phyloP scores from a whole-genome alignment of 805 yeast species.

The Torulaspora maleeae region DNA sequence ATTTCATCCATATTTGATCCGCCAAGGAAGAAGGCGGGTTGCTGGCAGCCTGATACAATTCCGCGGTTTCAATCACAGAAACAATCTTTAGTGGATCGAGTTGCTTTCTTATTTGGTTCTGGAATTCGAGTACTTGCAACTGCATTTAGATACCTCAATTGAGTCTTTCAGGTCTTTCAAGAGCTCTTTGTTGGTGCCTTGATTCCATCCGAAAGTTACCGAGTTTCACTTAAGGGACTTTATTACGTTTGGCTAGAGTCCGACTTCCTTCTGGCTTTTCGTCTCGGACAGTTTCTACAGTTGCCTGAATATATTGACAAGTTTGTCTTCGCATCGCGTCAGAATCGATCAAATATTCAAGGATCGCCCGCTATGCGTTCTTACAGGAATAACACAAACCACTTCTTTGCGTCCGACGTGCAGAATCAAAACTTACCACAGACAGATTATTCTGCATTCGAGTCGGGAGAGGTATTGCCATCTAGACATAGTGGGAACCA shows the following conservation, averaged over 20 bases:
- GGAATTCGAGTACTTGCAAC: too few species aligned
- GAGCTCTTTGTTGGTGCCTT: too few species aligned
- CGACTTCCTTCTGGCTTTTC: too few species aligned
- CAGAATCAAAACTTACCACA: slow-evolving; percentile 4
- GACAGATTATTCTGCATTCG: neutral
- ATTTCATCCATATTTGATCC: slow-evolving; percentile 5
- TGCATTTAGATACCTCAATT: too few species aligned
- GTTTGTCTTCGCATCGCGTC: neutral
- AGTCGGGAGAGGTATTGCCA: slow-evolving; percentile 1
- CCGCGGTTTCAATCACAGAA: neutral
- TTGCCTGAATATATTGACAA: too few species aligned
- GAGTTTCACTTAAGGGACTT: too few species aligned
- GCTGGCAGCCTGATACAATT: neutral
- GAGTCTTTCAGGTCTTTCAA: too few species aligned
- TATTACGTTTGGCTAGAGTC: too few species aligned
- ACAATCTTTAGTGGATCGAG: neutral
- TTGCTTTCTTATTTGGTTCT: neutral
- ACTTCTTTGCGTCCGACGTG: slow-evolving; percentile 11
- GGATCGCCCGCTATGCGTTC: slow-evolving; percentile 8
- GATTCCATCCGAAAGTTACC: too few species aligned
- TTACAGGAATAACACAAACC: slow-evolving; percentile 11
- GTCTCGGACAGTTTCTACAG: too few species aligned
- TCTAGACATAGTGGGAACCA: neutral
- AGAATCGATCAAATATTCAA: neutral
- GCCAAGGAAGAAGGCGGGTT: slow-evolving; percentile 1